A percentile compares a stretch with the other conserved stretches of the same genome.
Conservation (phyloP, 768 basidiomycete species). For the Goffeauzyma gilvescens region DNA sequence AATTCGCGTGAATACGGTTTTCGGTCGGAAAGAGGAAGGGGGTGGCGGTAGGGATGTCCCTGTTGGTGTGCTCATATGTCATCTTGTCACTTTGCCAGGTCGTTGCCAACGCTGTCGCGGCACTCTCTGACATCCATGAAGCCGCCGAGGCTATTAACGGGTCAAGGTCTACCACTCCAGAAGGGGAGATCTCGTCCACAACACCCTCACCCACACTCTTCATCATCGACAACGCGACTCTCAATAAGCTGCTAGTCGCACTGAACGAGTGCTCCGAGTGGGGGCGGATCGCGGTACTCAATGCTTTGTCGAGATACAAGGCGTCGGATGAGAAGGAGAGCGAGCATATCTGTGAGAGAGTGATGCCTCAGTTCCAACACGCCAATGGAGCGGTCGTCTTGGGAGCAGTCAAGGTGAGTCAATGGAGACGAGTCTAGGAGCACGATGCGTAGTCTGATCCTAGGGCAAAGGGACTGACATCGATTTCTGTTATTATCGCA, state of each 20-base stretch:
- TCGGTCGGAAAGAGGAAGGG: too few species aligned
- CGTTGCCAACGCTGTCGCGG: conserved; percentile 87
- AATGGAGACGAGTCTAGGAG: neutral
- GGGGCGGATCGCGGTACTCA: conserved; percentile 86
- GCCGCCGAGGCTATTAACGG: conserved; percentile 36
- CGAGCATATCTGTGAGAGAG: conserved; percentile 96
- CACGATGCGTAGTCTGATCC: neutral
- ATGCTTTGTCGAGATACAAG: conserved; percentile 63
- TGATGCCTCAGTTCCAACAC: conserved; percentile 96
- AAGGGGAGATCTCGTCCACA: conserved; percentile 14
- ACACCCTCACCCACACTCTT: conserved; percentile 43
- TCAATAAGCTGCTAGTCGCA: conserved; percentile 80
- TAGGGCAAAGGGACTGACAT: neutral
- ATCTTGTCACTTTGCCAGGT: conserved; percentile 41
- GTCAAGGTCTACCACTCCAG: conserved; percentile 13
- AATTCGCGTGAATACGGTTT: neutral
- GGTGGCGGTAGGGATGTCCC: too few species aligned
- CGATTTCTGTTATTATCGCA: too few species aligned
- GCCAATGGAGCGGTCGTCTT: conserved; percentile 88
- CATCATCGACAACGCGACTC: conserved; percentile 57
- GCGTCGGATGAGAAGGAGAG: conserved; percentile 80
- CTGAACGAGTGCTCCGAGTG: conserved; percentile 97
- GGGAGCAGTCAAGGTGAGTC: conserved; percentile 71
- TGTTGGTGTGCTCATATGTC: too few species aligned
- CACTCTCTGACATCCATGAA: conserved; percentile 74